Base-by-base conservation (phyloP, 2,329 filamentous ascomycete species). In the Fusarium sp. region DNA sequence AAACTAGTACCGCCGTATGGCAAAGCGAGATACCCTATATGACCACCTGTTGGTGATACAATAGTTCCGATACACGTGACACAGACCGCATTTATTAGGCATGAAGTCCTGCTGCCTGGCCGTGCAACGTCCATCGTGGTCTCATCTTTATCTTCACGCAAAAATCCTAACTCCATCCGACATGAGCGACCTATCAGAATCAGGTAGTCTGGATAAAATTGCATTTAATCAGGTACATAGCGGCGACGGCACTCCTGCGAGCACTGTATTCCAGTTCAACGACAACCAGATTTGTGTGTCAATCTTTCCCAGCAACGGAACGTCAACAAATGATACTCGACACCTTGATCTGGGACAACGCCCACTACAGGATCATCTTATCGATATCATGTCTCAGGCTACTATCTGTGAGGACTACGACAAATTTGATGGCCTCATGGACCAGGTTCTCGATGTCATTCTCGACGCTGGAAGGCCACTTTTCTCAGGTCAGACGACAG, bases 121-220 rank as follows among this genome's bases (percentile, higher is more conserved):
- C 0, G 4, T 18, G 2, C 16, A 18, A 34, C 21, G 21, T 23
- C 5, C 21, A 23, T 23, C 21, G 21, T n/a, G n/a, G n/a, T 21
- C 4, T 21, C 4, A 21, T 21, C 4, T 21, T 4, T 23, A 23
- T 6, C 21, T 23, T 23, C 21, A 5, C 21, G 5, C 21, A 4
- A 26, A 26, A 10, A 26, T 28, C 2, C 0, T 3, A 16, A 5
- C 2, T 28, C 7, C 1, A 2, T 5, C 1, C 7, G n/a, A 23
- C 5, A 53, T 57, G 26, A 11, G 25, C 7, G 7, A 21, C 1
- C 1, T 2, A 11, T 2, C 10, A 10, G 48, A n/a, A 23, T 3
- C 3, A 6, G 3, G 44, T 9, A 0, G 1, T 21, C 4, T 3
- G 2, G 39, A 23, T 23, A 4, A 23, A 4, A 23, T 23, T 23